Percentiles rank a stretch among this genome's conserved stretches.
These are phyloP conservation scores for Ustilago sp. DNA, from an alignment of 1,284 basidiomycete species.

Conservation along the genomic window DNA sequence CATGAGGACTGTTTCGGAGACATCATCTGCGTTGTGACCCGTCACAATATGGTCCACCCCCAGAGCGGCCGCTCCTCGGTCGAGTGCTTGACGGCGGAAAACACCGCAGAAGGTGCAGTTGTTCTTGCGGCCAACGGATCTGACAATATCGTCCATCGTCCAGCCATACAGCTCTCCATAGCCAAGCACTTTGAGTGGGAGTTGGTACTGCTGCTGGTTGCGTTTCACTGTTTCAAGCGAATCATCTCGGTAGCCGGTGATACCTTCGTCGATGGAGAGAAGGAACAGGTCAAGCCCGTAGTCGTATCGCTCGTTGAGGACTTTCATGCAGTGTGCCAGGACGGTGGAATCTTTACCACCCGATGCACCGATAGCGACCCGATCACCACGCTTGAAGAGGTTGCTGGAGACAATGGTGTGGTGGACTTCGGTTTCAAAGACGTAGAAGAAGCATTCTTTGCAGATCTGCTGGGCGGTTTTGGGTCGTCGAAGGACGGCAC, in stretches of 20 bases:
- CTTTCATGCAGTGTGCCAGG: conserved; percentile 94
- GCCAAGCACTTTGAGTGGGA: conserved; percentile 94
- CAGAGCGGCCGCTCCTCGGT: conserved; percentile 88
- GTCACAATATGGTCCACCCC: conserved; percentile 98
- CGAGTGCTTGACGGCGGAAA: conserved; percentile 93
- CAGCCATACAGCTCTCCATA: conserved; percentile 98
- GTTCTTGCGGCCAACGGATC: conserved; percentile 93
- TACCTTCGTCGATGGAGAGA: conserved; percentile 97
- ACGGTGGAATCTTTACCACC: conserved; percentile 99
- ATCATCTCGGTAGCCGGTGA: conserved; percentile 97
- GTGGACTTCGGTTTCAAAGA: conserved; percentile 98
- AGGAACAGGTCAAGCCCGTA: conserved; percentile 93
- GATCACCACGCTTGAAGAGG: conserved; percentile 90
- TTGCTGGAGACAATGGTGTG: conserved; percentile 80
- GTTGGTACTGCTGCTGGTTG: conserved; percentile 93
- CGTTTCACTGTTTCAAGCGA: conserved; percentile 98
- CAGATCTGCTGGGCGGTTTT: conserved; percentile 98
- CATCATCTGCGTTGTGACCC: conserved; percentile 98
- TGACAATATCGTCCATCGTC: conserved; percentile 98
- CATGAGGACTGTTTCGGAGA: conserved; percentile 98
- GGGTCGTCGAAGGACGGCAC: conserved; percentile 90
- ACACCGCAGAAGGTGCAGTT: conserved; percentile 99
- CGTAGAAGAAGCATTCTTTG: conserved; percentile 92
- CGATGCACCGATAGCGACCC: conserved; percentile 95
- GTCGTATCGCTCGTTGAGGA: conserved; percentile 90